phyloP scores from a whole-genome alignment of 768 basidiomycete genomes.

The Gloeophyllum trabeum region DNA sequence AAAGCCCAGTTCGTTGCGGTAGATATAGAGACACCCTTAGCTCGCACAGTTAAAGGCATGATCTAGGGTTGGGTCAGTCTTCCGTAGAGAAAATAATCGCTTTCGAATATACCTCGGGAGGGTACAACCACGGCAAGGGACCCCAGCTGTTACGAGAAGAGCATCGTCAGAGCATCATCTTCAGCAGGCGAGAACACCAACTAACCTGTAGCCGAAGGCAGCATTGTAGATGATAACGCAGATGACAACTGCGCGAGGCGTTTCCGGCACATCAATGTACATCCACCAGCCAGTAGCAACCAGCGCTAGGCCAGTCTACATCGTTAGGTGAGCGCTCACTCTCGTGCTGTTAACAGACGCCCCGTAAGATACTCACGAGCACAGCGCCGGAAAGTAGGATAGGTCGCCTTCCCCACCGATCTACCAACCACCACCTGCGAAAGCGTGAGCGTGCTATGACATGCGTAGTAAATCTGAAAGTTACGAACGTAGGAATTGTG shows the following conservation, averaged over 20 bases:
- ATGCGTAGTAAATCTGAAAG: no score
- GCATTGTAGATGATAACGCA: conserved; percentile 93
- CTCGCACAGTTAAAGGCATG: conserved; percentile 80
- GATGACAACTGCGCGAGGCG: conserved; percentile 77
- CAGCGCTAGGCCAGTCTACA: conserved; percentile 73
- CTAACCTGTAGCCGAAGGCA: conserved; percentile 78
- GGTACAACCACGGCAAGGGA: conserved; percentile 80
- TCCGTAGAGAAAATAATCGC: neutral
- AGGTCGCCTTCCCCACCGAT: conserved; percentile 79
- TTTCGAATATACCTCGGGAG: conserved; percentile 50
- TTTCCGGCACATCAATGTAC: conserved; percentile 77
- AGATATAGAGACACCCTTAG: conserved; percentile 92
- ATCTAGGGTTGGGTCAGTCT: conserved; percentile 37
- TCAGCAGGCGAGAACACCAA: conserved; percentile 1
- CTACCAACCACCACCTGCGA: conserved; percentile 85
- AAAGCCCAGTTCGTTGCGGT: conserved; percentile 83
- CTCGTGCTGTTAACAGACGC: neutral
- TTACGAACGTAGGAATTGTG: conserved; percentile 69
- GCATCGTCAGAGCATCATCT: neutral
- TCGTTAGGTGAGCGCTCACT: neutral
- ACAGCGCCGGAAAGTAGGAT: conserved; percentile 84
- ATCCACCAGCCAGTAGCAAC: conserved; percentile 87
- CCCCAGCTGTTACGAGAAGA: conserved; percentile 50
- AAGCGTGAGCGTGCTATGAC: conserved; percentile 3
- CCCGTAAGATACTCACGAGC: conserved; percentile 35